phyloP scores from a whole-genome alignment of 2,329 filamentous ascomycete genomes.

The Trichocomaceae sp. region DNA sequence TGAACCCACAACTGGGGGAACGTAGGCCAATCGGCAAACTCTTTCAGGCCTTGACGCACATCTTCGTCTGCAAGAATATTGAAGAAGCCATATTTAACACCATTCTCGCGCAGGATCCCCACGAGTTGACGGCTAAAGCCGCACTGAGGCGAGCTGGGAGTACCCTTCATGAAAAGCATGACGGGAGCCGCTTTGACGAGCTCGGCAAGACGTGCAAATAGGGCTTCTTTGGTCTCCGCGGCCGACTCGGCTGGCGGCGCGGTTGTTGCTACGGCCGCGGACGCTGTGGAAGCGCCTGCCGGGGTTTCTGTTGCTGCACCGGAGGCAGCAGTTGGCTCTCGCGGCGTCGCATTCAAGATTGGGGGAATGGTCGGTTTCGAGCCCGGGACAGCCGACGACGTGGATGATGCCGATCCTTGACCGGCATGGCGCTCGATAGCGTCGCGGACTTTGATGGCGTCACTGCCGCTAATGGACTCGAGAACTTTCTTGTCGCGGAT shows the following conservation, averaged over 20 bases:
- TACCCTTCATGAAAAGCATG: constrained; percentile 99
- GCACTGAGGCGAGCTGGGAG: constrained; percentile 76
- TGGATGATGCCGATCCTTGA: constrained; percentile 25
- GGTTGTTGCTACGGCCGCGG: constrained; percentile 20
- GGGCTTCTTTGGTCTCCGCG: constrained; percentile 70
- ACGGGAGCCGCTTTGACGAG: constrained; percentile 93
- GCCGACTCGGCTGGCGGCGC: constrained; percentile 23
- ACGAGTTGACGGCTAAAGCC: constrained; percentile 92
- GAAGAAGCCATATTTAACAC: constrained; percentile 96
- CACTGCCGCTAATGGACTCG: constrained; percentile 83
- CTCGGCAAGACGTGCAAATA: constrained; percentile 71
- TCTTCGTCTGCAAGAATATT: constrained; percentile 98
- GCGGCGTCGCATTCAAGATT: constrained; percentile 34
- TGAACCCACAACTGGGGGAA: constrained; percentile 91
- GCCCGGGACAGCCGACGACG: constrained; percentile 22
- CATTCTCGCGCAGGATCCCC: constrained; percentile 74
- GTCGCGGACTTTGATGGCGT: constrained; percentile 74
- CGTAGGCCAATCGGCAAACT: constrained; percentile 97
- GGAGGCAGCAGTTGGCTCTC: constrained; percentile 15
- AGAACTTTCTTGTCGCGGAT: constrained; percentile 67
- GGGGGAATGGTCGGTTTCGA: constrained; percentile 31
- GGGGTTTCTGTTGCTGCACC: constrained; percentile 20
- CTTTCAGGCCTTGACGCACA: constrained; percentile 91
- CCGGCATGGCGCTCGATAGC: constrained; percentile 79
- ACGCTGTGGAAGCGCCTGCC: constrained; percentile 24